These are phyloP conservation scores for Hypoxylon lienhwacheense DNA, from an alignment of 495 filamentous ascomycete genomes.

Conservation along the genomic window DNA sequence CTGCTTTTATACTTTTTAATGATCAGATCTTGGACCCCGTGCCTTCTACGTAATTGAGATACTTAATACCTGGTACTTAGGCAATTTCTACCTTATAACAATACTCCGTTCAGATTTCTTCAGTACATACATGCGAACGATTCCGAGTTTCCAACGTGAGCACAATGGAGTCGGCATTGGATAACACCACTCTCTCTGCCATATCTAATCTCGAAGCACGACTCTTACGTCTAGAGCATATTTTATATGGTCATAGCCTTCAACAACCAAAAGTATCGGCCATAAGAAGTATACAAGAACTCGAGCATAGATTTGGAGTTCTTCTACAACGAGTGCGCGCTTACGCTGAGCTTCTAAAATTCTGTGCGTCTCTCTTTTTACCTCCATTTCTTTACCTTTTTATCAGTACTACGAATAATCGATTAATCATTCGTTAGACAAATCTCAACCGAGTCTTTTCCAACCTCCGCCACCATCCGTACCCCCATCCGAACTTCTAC, in stretches of 20 bases:
- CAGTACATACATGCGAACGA: background rate
- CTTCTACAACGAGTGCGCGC: conserved; percentile 47
- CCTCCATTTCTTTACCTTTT: background rate
- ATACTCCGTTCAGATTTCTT: too few species aligned
- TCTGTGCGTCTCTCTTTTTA: conserved; percentile 41
- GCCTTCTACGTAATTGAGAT: too few species aligned
- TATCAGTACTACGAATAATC: background rate
- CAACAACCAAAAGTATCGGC: conserved; percentile 49
- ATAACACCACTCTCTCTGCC: conserved; percentile 60
- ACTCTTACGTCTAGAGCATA: conserved; percentile 71
- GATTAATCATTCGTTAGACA: conserved; percentile 40
- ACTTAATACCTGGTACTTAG: too few species aligned
- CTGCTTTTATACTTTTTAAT: background rate
- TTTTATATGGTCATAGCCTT: conserved; percentile 61
- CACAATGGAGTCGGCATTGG: conserved; percentile 51
- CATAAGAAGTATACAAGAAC: conserved; percentile 58
- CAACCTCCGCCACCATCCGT: conserved; percentile 41
- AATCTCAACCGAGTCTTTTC: conserved; percentile 52
- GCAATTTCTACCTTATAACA: too few species aligned
- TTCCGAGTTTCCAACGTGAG: conserved; percentile 9
- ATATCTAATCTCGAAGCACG: conserved; percentile 78
- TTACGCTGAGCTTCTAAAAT: conserved; percentile 53
- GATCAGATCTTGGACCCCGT: too few species aligned
- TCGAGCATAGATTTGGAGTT: conserved; percentile 59
- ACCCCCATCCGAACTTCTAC: conserved; percentile 46